Conservation (phyloP, 2,329 filamentous ascomycete species). For the Neopestalotiopsis clavispora region DNA sequence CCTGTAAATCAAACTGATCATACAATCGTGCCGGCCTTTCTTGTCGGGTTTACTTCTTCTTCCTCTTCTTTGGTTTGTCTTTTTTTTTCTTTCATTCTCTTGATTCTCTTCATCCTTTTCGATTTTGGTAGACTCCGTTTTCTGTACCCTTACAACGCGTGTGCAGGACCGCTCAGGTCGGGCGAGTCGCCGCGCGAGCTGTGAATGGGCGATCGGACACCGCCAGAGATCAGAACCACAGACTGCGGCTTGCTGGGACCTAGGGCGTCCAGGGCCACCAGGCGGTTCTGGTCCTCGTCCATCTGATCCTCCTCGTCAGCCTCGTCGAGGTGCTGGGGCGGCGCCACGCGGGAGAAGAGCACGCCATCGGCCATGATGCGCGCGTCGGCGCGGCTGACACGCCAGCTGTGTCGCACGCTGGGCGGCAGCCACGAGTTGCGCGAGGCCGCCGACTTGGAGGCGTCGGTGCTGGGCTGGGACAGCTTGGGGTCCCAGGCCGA, state of each 20-base stretch:
- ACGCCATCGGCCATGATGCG: constrained; percentile 6
- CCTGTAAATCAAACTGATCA: background rate
- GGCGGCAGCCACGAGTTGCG: constrained; percentile 11
- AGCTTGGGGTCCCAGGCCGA: background rate
- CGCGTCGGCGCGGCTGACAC: constrained; percentile 6
- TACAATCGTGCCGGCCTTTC: background rate
- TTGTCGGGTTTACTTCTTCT: background rate
- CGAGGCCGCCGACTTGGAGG: constrained; percentile 11
- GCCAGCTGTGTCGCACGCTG: constrained; percentile 4
- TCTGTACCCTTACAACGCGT: background rate
- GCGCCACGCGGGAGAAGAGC: constrained; percentile 1
- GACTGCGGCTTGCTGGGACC: background rate
- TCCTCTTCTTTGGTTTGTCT: background rate
- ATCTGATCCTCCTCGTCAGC: background rate
- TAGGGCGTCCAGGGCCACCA: constrained; percentile 5
- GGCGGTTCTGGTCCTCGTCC: background rate
- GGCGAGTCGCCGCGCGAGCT: constrained; percentile 6
- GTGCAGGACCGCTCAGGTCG: background rate
- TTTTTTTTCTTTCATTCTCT: background rate
- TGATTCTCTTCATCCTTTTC: background rate
- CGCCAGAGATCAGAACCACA: background rate
- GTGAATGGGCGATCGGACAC: background rate
- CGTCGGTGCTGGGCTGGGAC: background rate
- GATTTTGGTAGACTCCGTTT: background rate
- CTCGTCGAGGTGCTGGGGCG: background rate